A percentile compares a stretch with the other conserved stretches of the same genome.
Conservation (phyloP, 176 grass and related monocot species). For the Eragrostis nindensis region DNA sequence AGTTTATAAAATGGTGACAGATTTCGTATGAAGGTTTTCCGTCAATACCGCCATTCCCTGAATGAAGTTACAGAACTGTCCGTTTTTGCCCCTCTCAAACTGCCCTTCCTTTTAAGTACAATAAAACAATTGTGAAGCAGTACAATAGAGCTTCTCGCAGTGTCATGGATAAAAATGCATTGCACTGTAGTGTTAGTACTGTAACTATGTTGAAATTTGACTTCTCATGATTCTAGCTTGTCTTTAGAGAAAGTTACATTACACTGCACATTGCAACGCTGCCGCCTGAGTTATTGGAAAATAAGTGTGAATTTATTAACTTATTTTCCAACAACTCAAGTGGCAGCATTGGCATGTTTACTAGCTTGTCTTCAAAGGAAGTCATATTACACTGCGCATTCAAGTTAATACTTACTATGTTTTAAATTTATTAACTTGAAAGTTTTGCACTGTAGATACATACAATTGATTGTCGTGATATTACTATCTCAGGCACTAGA, state of each 20-base stretch:
- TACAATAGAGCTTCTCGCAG: background rate
- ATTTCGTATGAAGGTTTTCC: background rate
- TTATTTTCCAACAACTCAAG: background rate
- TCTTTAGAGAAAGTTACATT: no score
- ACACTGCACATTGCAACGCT: no score
- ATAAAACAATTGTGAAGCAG: background rate
- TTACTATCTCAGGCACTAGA: constrained; percentile 66
- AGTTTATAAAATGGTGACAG: background rate
- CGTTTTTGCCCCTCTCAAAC: no score
- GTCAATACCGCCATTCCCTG: constrained; percentile 2
- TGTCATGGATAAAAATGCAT: no score
- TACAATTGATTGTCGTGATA: constrained; percentile 39
- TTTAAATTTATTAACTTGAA: background rate
- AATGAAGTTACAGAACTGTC: constrained; percentile 6
- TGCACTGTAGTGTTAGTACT: no score
- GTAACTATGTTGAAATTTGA: no score
- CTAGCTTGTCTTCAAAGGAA: background rate
- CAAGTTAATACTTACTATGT: background rate
- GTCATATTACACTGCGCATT: background rate
- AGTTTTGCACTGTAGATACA: background rate
- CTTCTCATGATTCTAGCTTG: no score
- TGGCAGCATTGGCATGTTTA: background rate
- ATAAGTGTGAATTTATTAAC: background rate
- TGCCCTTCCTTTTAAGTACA: background rate
- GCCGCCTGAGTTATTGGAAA: no score